These are phyloP conservation scores for Sedum album DNA, from an alignment of 164 flowering plant species.

Conservation along the genomic window DNA sequence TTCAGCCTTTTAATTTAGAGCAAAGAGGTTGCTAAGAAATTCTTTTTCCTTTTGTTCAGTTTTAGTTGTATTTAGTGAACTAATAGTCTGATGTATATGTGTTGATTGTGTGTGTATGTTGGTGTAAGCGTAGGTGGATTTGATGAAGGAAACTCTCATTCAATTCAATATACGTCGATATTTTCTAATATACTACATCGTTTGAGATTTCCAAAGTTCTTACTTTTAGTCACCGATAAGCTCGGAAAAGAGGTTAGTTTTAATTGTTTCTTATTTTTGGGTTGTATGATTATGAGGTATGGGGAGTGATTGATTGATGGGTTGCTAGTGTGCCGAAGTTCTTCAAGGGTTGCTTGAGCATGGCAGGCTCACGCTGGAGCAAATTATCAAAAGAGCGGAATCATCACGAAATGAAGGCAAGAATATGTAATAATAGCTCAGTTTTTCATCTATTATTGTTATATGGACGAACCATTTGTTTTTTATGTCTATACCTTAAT, in stretches of 20 bases:
- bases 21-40: slow-evolving; percentile 27
- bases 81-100: no score
- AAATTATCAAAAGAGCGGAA: slow-evolving; percentile 38
- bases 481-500: no score
- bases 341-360: slow-evolving; percentile 69
- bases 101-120: neutral
- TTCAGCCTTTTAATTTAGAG: slow-evolving; percentile 55
- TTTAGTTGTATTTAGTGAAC: neutral
- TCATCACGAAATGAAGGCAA: slow-evolving; percentile 24
- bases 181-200: slow-evolving; percentile 71
- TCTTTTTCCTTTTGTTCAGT: neutral
- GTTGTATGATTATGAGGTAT: neutral
- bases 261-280: slow-evolving; percentile 9
- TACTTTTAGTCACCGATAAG: slow-evolving; percentile 39
- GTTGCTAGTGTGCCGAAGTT: slow-evolving; percentile 44
- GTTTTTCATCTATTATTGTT: no score
- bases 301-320: neutral
- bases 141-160: slow-evolving; percentile 22
- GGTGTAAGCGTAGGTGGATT: slow-evolving; percentile 25
- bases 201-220: slow-evolving; percentile 72
- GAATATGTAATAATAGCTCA: neutral
- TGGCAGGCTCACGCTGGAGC: slow-evolving; percentile 76
- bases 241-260: slow-evolving; percentile 49
- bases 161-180: slow-evolving; percentile 50
- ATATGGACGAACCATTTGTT: no score